Conservation (phyloP, 441 rosid species). For the Dalechampia spathulata region DNA sequence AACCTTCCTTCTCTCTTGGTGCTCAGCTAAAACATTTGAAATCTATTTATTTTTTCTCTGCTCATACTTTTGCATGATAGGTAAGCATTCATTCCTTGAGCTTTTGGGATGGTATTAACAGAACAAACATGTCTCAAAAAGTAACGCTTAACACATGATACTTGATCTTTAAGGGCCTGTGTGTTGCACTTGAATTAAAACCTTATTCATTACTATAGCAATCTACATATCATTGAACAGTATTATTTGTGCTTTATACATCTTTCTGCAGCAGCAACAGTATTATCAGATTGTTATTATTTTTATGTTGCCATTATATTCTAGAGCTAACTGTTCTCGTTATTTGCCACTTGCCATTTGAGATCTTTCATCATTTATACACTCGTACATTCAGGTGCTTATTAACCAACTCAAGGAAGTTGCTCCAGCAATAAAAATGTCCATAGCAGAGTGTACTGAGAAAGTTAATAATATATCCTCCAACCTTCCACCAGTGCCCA, state of each 20-base stretch:
- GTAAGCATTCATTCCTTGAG: background rate
- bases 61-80: conserved; percentile 2
- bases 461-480: conserved; percentile 72
- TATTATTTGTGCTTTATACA: background rate
- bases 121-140: background rate
- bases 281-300: background rate
- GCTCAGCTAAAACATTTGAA: conserved; percentile 7
- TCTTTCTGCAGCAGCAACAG: background rate
- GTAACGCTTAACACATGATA: background rate
- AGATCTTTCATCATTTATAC: conserved; percentile 14
- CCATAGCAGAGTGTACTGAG: conserved; percentile 82
- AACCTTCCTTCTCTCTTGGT: conserved; percentile 5
- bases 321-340: background rate
- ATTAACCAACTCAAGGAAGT: conserved; percentile 93
- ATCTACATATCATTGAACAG: background rate
- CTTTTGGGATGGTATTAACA: background rate
- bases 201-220: no score
- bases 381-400: conserved; percentile 61
- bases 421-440: conserved; percentile 82
- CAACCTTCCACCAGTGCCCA: conserved; percentile 54
- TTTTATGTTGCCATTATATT: background rate
- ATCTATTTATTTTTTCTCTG: conserved; percentile 1
- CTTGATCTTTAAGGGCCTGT: no score
- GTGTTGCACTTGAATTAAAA: no score
- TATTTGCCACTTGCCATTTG: conserved; percentile 7